These are phyloP conservation scores for Peterozyma toletana DNA, from an alignment of 805 yeast species.

Conservation along the genomic window DNA sequence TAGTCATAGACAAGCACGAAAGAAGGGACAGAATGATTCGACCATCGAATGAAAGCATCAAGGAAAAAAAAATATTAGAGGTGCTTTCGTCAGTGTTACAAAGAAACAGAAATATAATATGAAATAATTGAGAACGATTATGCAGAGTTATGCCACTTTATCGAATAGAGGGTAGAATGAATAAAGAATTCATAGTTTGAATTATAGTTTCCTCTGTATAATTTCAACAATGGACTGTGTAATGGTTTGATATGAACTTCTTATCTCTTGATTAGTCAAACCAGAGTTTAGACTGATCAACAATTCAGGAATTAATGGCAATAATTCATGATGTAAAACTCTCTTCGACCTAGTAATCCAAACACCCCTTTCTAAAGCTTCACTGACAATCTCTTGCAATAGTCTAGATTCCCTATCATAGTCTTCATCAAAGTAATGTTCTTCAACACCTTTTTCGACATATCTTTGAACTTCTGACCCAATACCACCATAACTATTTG, in stretches of 20 bases:
- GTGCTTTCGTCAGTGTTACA: no score
- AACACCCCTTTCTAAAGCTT: slow-evolving; percentile 42
- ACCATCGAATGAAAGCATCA: no score
- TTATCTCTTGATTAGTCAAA: slow-evolving; percentile 36
- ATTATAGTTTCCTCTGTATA: slow-evolving; percentile 8
- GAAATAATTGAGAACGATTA: no score
- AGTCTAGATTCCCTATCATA: slow-evolving; percentile 51
- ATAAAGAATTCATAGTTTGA: no score
- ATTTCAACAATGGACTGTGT: slow-evolving; percentile 18
- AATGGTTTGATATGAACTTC: slow-evolving; percentile 31
- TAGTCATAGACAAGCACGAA: no score
- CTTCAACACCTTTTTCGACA: slow-evolving; percentile 34
- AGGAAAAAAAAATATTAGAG: no score
- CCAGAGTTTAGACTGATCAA: slow-evolving; percentile 42
- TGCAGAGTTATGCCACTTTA: no score
- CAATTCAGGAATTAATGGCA: slow-evolving; percentile 61
- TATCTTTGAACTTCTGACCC: slow-evolving; percentile 32
- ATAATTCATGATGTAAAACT: slow-evolving; percentile 65
- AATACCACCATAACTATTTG: slow-evolving; percentile 41
- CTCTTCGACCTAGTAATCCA: slow-evolving; percentile 52
- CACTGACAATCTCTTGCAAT: slow-evolving; percentile 61
- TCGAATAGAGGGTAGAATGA: no score
- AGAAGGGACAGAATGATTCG: no score
- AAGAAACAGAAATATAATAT: no score
- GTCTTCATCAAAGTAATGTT: slow-evolving; percentile 30